These are phyloP conservation scores for Volvox africanus DNA, from an alignment of 139 green algal species.

Conservation along the genomic window DNA sequence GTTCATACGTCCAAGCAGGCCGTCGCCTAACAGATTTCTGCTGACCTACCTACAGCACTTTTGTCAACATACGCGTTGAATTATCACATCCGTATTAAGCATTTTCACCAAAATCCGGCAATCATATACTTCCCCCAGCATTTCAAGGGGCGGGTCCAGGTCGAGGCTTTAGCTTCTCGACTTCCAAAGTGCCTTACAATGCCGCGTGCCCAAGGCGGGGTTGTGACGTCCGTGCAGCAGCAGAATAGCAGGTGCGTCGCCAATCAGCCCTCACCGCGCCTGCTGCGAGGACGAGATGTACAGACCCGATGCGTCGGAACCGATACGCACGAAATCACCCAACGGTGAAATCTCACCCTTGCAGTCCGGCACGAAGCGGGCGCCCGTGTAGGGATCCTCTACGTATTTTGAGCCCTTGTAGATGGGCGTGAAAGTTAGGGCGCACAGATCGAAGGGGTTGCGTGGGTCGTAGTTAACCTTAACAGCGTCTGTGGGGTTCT, in stretches of 20 bases:
- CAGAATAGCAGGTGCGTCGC: background rate
- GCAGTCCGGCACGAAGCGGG: conserved; percentile 89
- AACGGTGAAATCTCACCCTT: conserved; percentile 87
- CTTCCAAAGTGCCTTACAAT: too few species aligned
- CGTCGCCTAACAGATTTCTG: too few species aligned
- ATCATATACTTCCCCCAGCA: too few species aligned
- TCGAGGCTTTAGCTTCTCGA: too few species aligned
- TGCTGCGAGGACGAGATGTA: conserved; percentile 71
- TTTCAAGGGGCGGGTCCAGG: too few species aligned
- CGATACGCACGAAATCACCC: conserved; percentile 90
- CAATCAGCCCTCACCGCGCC: conserved; percentile 7
- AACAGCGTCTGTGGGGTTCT: conserved; percentile 87
- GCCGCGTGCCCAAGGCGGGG: too few species aligned
- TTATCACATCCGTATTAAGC: too few species aligned
- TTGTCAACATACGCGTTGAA: too few species aligned
- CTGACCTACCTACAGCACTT: background rate
- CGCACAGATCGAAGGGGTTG: conserved; percentile 99
- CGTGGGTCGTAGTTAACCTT: conserved; percentile 96
- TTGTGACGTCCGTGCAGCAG: too few species aligned
- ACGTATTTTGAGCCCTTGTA: conserved; percentile 88
- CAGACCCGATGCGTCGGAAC: conserved; percentile 90
- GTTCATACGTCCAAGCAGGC: too few species aligned
- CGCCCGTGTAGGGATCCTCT: conserved; percentile 90
- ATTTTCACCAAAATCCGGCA: too few species aligned
- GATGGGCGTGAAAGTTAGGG: conserved; percentile 94